A percentile compares a stretch with the other conserved stretches of the same genome.
phyloP scores from a whole-genome alignment of 306 rosid species.

The Cicer arietinum region DNA sequence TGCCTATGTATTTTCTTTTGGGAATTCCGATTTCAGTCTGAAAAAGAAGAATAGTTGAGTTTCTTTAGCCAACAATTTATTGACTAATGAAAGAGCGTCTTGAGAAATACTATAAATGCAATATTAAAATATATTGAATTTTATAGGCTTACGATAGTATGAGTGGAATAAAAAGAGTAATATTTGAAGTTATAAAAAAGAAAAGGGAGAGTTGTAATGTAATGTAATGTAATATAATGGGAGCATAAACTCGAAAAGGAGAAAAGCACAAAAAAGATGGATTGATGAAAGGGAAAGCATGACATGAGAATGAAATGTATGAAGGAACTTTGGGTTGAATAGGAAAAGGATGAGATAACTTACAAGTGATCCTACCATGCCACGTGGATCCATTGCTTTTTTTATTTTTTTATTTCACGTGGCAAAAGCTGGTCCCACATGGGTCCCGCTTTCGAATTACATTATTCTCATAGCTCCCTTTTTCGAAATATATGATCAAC shows the following conservation, averaged over 20 bases:
- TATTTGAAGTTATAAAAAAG: too few relatives aligned
- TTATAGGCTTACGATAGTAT: too few relatives aligned
- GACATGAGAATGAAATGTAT: neutral
- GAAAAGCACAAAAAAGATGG: constrained; percentile 78
- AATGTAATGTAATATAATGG: neutral
- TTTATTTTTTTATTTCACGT: constrained; percentile 55
- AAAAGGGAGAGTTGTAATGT: too few relatives aligned
- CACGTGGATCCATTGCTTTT: constrained; percentile 47
- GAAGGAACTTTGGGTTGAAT: neutral
- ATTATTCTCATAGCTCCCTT: neutral
- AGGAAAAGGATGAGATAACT: constrained; percentile 54
- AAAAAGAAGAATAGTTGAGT: neutral
- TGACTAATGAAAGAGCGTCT: too few relatives aligned
- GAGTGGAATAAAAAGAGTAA: too few relatives aligned
- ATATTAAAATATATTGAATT: too few relatives aligned
- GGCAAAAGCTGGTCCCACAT: constrained; percentile 79
- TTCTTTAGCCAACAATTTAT: neutral
- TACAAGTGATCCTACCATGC: constrained; percentile 63
- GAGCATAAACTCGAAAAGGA: constrained; percentile 57
- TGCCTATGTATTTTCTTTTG: neutral
- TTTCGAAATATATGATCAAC: neutral
- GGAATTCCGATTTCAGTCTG: constrained; percentile 39
- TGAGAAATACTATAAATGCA: too few relatives aligned
- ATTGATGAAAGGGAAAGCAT: constrained; percentile 64
- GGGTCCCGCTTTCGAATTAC: constrained; percentile 36